Percentiles rank a stretch among this genome's conserved stretches.
Conservation (phyloP, 345 rosid species). For the Linum trigynum region DNA sequence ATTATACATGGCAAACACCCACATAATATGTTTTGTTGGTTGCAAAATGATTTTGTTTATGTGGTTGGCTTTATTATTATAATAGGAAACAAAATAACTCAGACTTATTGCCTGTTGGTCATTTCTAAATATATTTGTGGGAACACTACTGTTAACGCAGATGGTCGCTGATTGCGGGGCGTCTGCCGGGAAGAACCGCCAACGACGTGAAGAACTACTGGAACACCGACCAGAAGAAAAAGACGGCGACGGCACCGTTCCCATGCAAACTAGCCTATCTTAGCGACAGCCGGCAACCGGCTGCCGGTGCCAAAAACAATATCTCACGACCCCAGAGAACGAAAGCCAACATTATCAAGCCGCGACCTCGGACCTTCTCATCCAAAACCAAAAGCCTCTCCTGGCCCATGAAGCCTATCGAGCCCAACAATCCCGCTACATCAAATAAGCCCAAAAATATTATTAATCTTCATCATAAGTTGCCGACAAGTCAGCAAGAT, state of each 20-base stretch:
- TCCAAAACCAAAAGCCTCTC: constrained; percentile 13
- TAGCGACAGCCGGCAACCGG: background rate
- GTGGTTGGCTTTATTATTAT: too few relatives aligned
- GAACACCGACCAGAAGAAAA: constrained; percentile 14
- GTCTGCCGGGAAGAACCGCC: constrained; percentile 42
- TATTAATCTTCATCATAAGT: too few relatives aligned
- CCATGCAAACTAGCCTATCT: background rate
- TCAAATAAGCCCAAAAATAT: background rate
- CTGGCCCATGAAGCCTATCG: background rate
- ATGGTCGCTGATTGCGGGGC: constrained; percentile 42
- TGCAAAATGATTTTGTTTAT: too few relatives aligned
- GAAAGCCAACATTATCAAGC: constrained; percentile 15
- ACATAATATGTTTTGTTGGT: too few relatives aligned
- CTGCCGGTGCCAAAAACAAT: background rate
- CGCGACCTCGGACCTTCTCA: constrained; percentile 18
- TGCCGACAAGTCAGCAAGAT: too few relatives aligned
- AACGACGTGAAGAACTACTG: constrained; percentile 34
- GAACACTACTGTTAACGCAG: constrained; percentile 3
- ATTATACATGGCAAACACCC: too few relatives aligned
- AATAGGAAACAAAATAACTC: too few relatives aligned
- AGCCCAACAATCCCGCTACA: background rate
- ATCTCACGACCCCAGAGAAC: background rate
- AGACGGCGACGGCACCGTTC: background rate
- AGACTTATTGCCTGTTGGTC: too few relatives aligned
- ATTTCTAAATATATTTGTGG: too few relatives aligned